Evolutionary conservation across 208 protist genomes (phyloP).

Genomic region (Wallacemonas sp.): DNA sequence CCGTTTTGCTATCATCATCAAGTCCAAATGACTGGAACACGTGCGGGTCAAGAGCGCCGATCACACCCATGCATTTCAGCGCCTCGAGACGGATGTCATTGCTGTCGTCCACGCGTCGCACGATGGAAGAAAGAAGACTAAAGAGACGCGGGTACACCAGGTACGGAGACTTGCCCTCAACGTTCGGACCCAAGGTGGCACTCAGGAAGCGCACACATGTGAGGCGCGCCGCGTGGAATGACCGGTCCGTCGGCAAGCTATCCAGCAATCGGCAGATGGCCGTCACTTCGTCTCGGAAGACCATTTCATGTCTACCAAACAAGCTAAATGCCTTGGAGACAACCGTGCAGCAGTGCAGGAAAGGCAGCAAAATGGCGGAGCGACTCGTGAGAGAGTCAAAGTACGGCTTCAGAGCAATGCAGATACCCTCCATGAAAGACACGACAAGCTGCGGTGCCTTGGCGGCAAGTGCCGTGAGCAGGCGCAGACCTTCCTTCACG

Average conservation of each 20-base stretch:
- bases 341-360: constrained; percentile 74
- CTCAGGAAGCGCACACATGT: constrained; percentile 74
- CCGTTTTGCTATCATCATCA: constrained; percentile 20
- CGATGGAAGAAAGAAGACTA: constrained; percentile 49
- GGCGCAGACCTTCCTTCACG: constrained; percentile 59
- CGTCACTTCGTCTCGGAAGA: constrained; percentile 60
- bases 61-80: constrained; percentile 67
- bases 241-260: constrained; percentile 44
- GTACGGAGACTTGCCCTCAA: constrained; percentile 68
- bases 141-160: constrained; percentile 72
- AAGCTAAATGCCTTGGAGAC: constrained; percentile 55
- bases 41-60: constrained; percentile 78
- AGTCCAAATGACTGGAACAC: constrained; percentile 63
- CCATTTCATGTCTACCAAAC: constrained; percentile 41
- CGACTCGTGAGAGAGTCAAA: constrained; percentile 40
- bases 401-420: constrained; percentile 48
- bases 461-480: constrained; percentile 63
- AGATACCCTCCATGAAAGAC: constrained; percentile 70
- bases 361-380: constrained; percentile 52
- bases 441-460: constrained; percentile 81
- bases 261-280: constrained; percentile 65
- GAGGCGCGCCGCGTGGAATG: constrained; percentile 52
- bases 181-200: constrained; percentile 56
- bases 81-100: constrained; percentile 76
- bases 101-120: constrained; percentile 67